A percentile compares a stretch with the other conserved stretches of the same genome.
Conservation (phyloP, 2,329 filamentous ascomycete genomes). For the Colletotrichum musae region DNA sequence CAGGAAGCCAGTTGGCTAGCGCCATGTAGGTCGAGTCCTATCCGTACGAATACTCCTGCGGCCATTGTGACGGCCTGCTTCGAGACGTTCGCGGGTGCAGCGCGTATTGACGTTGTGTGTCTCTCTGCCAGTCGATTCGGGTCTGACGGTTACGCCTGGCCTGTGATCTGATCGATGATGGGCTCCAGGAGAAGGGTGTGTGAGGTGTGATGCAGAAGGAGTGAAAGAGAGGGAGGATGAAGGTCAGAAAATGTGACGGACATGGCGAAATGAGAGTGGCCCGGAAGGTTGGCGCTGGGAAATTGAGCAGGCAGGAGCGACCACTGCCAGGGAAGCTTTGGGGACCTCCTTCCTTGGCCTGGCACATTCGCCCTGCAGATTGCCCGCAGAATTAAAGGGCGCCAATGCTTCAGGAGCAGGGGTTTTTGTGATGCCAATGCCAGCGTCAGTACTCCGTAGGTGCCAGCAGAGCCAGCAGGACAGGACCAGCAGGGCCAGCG, state of each 20-base stretch:
- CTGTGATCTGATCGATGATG: background rate
- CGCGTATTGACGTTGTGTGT: no score
- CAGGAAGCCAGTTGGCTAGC: slow-evolving; percentile 57
- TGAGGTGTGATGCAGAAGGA: no score
- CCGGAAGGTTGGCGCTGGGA: background rate
- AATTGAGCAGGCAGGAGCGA: background rate
- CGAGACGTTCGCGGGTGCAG: slow-evolving; percentile 1
- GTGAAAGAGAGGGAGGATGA: no score
- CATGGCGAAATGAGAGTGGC: slow-evolving; percentile 31
- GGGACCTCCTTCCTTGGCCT: slow-evolving; percentile 19
- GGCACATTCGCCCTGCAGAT: slow-evolving; percentile 29
- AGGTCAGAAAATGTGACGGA: background rate
- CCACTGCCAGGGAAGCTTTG: background rate
- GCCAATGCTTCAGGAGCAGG: slow-evolving; percentile 34
- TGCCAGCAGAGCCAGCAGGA: slow-evolving; percentile 24
- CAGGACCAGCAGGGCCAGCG: slow-evolving; percentile 14
- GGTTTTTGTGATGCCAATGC: slow-evolving; percentile 3
- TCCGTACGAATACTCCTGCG: slow-evolving; percentile 41
- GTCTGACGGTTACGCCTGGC: background rate
- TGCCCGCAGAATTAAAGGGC: slow-evolving; percentile 9
- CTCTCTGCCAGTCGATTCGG: slow-evolving; percentile 13
- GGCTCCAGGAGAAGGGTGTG: no score
- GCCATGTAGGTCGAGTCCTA: slow-evolving; percentile 50
- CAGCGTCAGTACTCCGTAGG: no score
- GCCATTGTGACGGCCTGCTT: slow-evolving; percentile 43